Evolutionary conservation across 2,329 filamentous ascomycete genomes (phyloP), one percentile per base, ranked within the genome.

Genomic region (Stagonosporopsis cucurbitacearum): DNA sequence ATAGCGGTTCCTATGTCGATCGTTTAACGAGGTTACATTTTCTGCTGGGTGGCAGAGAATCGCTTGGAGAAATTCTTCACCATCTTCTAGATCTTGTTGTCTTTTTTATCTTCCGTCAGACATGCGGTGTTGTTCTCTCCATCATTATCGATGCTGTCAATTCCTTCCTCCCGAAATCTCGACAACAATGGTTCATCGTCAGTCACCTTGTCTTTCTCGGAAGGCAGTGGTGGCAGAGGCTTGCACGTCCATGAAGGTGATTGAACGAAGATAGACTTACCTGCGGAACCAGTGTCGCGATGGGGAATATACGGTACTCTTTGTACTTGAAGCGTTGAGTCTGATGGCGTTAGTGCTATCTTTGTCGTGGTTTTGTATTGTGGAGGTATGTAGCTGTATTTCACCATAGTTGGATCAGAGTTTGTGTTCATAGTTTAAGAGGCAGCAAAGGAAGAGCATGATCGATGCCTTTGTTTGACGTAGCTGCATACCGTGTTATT

Each of bases 311-410:
- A 13, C 13, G 28, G 19, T 3, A 33, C n/a, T 2, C 30, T 47
- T 5, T 13, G 12, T 11, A 11, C 6, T 15, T 2, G 13, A 9
- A 8, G 19, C n/a, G 19, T 17, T 6, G 9, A 1, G 20, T 2
- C 6, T 3, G 12, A 20, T 15, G 33, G 25, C 3, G 42, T 6
- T 4, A 30, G n/a, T 11, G 19, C 15, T 15, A 23, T 32, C 2
- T 22, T 43, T 30, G 6, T 32, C 4, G 26, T 8, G 1, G 19
- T 33, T 11, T 40, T 45, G 35, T 49, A 45, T 19, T 54, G 26
- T 41, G 43, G 45, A 15, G 51, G 45, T 5, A 54, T 50, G 35
- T 44, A 53, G 37, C 43, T 42, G 11, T 53, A 53, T 8, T 6
- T 48, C 12, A 41, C 22, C 43, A 47, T 53, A 17, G 3, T 19